These are phyloP conservation scores for Acorus gramineus DNA, from an alignment of 106 monocot genomes.

Conservation along the genomic window DNA sequence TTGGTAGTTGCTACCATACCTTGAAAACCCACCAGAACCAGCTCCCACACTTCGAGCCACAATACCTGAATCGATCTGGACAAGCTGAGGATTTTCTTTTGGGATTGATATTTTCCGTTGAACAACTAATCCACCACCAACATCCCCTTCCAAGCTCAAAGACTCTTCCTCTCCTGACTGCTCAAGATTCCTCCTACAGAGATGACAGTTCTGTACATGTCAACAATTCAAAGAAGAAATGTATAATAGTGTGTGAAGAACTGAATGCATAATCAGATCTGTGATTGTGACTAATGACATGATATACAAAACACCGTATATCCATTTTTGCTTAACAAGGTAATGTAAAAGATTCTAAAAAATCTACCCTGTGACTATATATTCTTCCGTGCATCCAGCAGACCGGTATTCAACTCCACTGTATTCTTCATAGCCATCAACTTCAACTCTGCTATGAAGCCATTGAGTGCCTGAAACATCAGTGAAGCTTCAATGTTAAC, in stretches of 20 bases:
- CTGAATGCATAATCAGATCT: no score
- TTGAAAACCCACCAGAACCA: slow-evolving; percentile 98
- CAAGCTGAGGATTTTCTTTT: slow-evolving; percentile 38
- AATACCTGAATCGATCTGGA: slow-evolving; percentile 66
- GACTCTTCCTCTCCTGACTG: slow-evolving; percentile 79
- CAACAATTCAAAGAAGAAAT: background rate
- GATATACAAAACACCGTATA: background rate
- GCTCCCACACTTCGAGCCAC: slow-evolving; percentile 69
- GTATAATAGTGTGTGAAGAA: no score
- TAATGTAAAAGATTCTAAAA: background rate
- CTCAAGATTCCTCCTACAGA: slow-evolving; percentile 49
- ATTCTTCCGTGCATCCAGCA: slow-evolving; percentile 89
- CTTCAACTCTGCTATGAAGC: slow-evolving; percentile 79
- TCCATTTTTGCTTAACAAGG: background rate
- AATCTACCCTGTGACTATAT: slow-evolving; percentile 48
- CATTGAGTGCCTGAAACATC: slow-evolving; percentile 55
- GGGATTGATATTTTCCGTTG: slow-evolving; percentile 65
- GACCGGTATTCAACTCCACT: slow-evolving; percentile 86
- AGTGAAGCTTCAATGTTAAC: no score
- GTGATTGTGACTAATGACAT: no score
- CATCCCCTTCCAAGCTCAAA: slow-evolving; percentile 81
- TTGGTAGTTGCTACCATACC: slow-evolving; percentile 22
- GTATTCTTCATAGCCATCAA: slow-evolving; percentile 91
- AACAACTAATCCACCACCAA: slow-evolving; percentile 84
- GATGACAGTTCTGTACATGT: background rate